These are phyloP conservation scores for Penicillium soppii DNA, from an alignment of 495 filamentous ascomycete genomes.

Conservation along the genomic window DNA sequence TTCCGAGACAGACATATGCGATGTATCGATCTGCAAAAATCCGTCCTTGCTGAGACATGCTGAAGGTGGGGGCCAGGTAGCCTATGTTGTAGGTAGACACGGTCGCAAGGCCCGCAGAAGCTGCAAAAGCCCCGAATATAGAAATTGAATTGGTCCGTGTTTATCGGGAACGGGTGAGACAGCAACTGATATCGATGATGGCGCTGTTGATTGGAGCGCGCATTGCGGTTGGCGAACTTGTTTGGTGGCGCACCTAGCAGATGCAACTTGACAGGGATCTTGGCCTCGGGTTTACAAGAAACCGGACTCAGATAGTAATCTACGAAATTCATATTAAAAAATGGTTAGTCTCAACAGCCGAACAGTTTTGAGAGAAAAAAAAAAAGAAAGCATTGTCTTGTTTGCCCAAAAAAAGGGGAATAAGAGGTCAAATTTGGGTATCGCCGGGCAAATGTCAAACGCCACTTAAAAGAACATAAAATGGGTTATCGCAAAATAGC, in stretches of 20 bases:
- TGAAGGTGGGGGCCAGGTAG: slow-evolving; percentile 2
- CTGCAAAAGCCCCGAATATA: no score
- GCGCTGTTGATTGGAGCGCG: slow-evolving; percentile 19
- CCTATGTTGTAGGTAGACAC: no score
- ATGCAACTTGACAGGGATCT: slow-evolving; percentile 26
- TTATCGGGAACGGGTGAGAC: slow-evolving; percentile 10
- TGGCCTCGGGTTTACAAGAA: slow-evolving; percentile 57
- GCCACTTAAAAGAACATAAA: slow-evolving; percentile 16
- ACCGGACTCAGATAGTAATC: slow-evolving; percentile 72
- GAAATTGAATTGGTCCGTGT: slow-evolving; percentile 1
- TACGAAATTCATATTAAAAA: slow-evolving; percentile 42
- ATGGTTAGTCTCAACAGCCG: slow-evolving; percentile 37
- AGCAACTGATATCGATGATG: no score
- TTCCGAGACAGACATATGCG: neutral
- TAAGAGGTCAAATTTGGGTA: slow-evolving; percentile 31
- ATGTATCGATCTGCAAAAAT: neutral
- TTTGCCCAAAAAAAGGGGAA: slow-evolving; percentile 10
- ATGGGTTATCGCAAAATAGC: slow-evolving; percentile 34
- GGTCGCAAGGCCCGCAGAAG: slow-evolving; percentile 12
- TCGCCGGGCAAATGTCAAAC: slow-evolving; percentile 22
- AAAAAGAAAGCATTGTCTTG: slow-evolving; percentile 12
- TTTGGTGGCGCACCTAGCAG: slow-evolving; percentile 21
- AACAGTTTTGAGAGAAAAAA: slow-evolving; percentile 15
- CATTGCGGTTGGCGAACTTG: slow-evolving; percentile 14
- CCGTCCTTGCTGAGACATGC: neutral